Conservation (phyloP, 139 green algal genomes). For the Diplosphaera chodatii region DNA sequence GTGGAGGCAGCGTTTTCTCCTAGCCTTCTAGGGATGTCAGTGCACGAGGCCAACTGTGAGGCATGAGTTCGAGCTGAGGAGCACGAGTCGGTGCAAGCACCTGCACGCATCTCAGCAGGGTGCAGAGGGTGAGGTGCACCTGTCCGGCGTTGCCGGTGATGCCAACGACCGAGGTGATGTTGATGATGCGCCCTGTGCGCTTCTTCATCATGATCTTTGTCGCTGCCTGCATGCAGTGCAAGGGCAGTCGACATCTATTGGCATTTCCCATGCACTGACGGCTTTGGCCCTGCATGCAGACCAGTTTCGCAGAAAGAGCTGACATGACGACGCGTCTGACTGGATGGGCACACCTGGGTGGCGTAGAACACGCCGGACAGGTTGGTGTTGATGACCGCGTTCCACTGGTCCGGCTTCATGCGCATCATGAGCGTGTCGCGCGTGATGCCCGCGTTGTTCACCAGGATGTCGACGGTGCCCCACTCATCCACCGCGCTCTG, state of each 20-base stretch:
- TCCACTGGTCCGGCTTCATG: slow-evolving; percentile 94
- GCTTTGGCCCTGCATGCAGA: no score
- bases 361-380: slow-evolving; percentile 90
- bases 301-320: no score
- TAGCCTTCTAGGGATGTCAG: no score
- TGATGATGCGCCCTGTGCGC: slow-evolving; percentile 87
- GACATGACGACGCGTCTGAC: no score
- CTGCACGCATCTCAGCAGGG: no score
- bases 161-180: slow-evolving; percentile 96
- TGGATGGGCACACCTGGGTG: slow-evolving; percentile 59
- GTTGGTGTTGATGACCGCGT: slow-evolving; percentile 97
- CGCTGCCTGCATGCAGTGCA: slow-evolving; percentile 65
- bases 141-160: slow-evolving; percentile 89
- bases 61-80: no score
- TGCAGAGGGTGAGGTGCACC: no score
- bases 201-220: slow-evolving; percentile 90
- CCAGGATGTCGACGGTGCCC: slow-evolving; percentile 91
- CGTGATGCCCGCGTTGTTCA: slow-evolving; percentile 99
- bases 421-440: slow-evolving; percentile 94
- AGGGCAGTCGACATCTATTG: no score
- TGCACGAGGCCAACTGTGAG: no score
- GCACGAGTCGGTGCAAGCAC: no score
- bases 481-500: slow-evolving; percentile 69
- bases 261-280: no score
- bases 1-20: no score